A percentile compares a stretch with the other conserved stretches of the same genome.
These are phyloP conservation scores for Haplosporangium sp. DNA, from an alignment of 371 early-diverging fungal genomes.

Conservation along the genomic window DNA sequence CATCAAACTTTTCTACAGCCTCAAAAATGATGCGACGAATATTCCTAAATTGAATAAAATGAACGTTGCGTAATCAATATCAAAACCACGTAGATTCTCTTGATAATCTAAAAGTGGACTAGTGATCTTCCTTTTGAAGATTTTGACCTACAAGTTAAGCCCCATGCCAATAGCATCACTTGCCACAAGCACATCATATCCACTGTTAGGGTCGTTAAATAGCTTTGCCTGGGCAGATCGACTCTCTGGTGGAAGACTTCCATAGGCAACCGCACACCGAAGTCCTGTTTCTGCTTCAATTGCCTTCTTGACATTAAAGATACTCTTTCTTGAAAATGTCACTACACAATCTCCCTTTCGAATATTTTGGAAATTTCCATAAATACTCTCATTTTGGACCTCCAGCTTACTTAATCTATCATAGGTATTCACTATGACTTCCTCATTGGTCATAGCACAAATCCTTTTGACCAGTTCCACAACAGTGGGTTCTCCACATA, in stretches of 20 bases:
- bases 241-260: conserved; percentile 93
- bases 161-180: conserved; percentile 99
- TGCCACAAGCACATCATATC: conserved; percentile 89
- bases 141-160: conserved; percentile 80
- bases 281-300: conserved; percentile 84
- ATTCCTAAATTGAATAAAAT: conserved; percentile 61
- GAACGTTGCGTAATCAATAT: no score
- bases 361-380: conserved; percentile 67
- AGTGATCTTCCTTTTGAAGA: not conserved
- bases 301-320: conserved; percentile 80
- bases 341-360: conserved; percentile 90
- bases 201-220: conserved; percentile 89
- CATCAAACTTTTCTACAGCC: conserved; percentile 83
- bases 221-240: conserved; percentile 89
- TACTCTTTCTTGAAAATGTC: conserved; percentile 84
- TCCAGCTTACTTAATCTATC: conserved; percentile 80
- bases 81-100: no score
- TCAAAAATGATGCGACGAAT: conserved; percentile 91
- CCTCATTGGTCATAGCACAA: conserved; percentile 79
- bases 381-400: conserved; percentile 65
- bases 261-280: conserved; percentile 94
- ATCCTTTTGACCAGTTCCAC: conserved; percentile 85
- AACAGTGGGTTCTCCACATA: conserved; percentile 94
- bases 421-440: conserved; percentile 84
- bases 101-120: no score